These are phyloP conservation scores for Clarkia xantiana DNA, from an alignment of 345 rosid species.

Conservation along the genomic window DNA sequence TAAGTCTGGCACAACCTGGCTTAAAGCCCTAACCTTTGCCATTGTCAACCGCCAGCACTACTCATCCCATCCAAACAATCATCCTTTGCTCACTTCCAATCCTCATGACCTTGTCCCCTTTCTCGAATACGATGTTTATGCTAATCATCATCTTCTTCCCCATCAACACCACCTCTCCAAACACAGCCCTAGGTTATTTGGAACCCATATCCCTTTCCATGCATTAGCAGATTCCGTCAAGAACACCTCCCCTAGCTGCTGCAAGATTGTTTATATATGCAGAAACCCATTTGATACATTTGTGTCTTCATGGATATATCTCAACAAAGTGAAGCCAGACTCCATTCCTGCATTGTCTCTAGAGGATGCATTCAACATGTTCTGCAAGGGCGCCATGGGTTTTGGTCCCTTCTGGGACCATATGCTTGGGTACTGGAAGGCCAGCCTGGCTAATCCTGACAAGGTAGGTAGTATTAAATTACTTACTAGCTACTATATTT, in stretches of 20 bases:
- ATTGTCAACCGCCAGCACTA: conserved; percentile 11
- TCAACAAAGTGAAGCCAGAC: conserved; percentile 8
- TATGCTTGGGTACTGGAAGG: conserved; percentile 20
- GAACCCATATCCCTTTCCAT: conserved; percentile 11
- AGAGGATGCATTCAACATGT: conserved; percentile 22
- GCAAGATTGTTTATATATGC: conserved; percentile 15
- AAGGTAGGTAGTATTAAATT: too few species aligned
- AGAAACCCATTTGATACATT: conserved; percentile 17
- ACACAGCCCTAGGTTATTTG: conserved; percentile 13
- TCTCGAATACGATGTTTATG: conserved; percentile 15
- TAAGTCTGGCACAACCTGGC: conserved; percentile 34
- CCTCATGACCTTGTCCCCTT: conserved; percentile 32
- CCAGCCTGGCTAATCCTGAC: conserved; percentile 13
- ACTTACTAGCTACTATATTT: too few species aligned
- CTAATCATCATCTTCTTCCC: too few species aligned
- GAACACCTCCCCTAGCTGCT: conserved; percentile 2
- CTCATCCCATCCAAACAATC: neutral
- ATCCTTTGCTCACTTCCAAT: conserved; percentile 17
- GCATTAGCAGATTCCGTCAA: conserved; percentile 8
- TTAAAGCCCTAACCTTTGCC: conserved; percentile 20
- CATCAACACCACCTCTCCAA: too few species aligned
- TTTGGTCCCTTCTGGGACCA: conserved; percentile 29
- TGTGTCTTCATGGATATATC: conserved; percentile 12
- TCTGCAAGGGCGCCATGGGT: conserved; percentile 14
- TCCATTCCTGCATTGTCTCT: conserved; percentile 3